Evolutionary conservation across 2,329 filamentous ascomycete species (phyloP), one percentile per base, ranked within the genome.

Genomic region (Macroventuria anomochaeta): DNA sequence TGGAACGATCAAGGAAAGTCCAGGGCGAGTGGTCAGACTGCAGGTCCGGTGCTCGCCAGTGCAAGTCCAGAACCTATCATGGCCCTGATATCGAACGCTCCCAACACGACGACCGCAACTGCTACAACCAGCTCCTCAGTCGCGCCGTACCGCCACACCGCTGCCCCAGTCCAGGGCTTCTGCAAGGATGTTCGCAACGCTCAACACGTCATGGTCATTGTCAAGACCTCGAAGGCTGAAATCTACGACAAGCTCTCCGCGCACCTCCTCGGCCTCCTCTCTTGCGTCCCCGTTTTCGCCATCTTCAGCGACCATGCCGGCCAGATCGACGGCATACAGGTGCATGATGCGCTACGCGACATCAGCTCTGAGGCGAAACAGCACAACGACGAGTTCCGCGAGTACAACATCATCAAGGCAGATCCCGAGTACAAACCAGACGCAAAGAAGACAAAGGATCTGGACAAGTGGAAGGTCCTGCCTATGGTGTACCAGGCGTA

Each of bases 181-280:
- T 73, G 68, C 57, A 64, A 59, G 33, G 59, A 70, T 7, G 64
- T 67, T 21, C 54, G 60, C 1, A 73, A 72, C 23, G 72, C 74
- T 3, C 75, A 82, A 3, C 77, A 86, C 63, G 70, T 85, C 39
- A 80, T 85, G 54, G 77, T 86, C 13, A 73, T 85, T 8, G 74
- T 87, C 56, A 81, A 82, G 58, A 86, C 84, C 0, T 84, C 83
- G 46, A 83, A 83, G 13, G 83, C 82, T 7, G 83, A 86, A 61
- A 77, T 82, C 12, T 69, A 75, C 46, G 77, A 81, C 23, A 84
- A 85, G 64, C 76, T 86, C 2, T 82, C 83, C 1, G 70, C 78
- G 2, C 83, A 85, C 60, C 77, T 85, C 53, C 67, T 76, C 43
- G 83, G 81, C 1, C 83, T 82, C 0, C 75, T 86, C 17, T 75